These are phyloP conservation scores for Fusarium sp. DNA, from an alignment of 2,329 filamentous ascomycete genomes.

Conservation along the genomic window DNA sequence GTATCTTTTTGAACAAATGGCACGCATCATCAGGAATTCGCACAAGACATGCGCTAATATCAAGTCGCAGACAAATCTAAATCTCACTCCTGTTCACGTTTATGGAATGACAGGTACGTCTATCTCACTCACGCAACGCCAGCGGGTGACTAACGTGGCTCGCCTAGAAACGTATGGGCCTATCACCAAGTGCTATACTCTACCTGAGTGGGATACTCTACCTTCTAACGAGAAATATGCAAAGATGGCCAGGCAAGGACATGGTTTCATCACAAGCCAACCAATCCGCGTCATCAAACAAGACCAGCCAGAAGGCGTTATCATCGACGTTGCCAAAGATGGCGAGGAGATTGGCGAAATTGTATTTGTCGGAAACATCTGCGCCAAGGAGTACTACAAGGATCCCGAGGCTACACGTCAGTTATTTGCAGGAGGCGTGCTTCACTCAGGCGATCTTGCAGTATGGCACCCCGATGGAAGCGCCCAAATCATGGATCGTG, in stretches of 20 bases:
- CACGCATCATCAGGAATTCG: conserved; percentile 42
- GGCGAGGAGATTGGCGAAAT: conserved; percentile 66
- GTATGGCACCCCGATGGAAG: conserved; percentile 93
- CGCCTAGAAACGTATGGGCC: conserved; percentile 84
- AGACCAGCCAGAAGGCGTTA: conserved; percentile 70
- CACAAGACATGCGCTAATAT: conserved; percentile 3
- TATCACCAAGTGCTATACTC: conserved; percentile 90
- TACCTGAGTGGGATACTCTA: conserved; percentile 84
- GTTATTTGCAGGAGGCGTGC: conserved; percentile 84
- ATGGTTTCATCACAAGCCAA: conserved; percentile 86
- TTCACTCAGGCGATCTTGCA: conserved; percentile 91
- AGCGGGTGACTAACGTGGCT: not conserved
- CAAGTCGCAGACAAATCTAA: conserved; percentile 63
- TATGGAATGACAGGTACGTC: conserved; percentile 74
- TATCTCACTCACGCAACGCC: not conserved
- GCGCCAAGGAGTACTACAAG: conserved; percentile 90
- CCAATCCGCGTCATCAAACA: conserved; percentile 84
- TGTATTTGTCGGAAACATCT: conserved; percentile 91
- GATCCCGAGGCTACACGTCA: conserved; percentile 85
- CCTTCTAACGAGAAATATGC: conserved; percentile 80
- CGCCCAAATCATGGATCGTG: conserved; percentile 89
- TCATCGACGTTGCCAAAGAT: conserved; percentile 58
- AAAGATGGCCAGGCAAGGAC: conserved; percentile 92
- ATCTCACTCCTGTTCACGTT: conserved; percentile 90
- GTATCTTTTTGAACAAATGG: conserved; percentile 94